Conservation (phyloP, 73 alveolate species). For the Effrenium voratum region DNA sequence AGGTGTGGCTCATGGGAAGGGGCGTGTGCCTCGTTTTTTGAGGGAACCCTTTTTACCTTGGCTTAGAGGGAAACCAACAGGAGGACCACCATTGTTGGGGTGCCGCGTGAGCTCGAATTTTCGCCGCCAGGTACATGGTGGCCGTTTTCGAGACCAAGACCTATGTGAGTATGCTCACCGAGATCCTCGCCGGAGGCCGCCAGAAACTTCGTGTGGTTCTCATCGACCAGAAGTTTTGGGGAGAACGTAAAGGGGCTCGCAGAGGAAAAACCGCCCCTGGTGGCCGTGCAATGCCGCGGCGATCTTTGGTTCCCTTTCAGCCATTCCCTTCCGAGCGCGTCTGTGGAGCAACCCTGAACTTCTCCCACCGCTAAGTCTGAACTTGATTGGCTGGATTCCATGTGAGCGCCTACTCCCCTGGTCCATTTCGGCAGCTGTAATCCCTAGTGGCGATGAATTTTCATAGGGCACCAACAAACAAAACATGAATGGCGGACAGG, state of each 20-base stretch:
- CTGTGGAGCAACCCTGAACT: too few species aligned
- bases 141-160: conserved; percentile 93
- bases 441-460: too few species aligned
- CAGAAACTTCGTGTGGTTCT: not conserved
- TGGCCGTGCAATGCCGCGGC: not conserved
- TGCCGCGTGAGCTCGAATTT: not conserved
- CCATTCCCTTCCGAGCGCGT: not conserved
- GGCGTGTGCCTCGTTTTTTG: too few species aligned
- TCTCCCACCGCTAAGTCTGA: too few species aligned
- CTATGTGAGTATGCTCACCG: conserved; percentile 88
- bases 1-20: too few species aligned
- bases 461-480: too few species aligned
- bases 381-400: too few species aligned
- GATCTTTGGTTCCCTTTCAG: not conserved
- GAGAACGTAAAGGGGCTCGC: not conserved
- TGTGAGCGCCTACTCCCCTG: too few species aligned
- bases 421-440: too few species aligned
- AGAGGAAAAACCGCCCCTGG: not conserved
- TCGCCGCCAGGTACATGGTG: conserved; percentile 64
- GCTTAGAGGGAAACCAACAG: too few species aligned
- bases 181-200: conserved; percentile 77
- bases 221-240: not conserved
- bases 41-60: not conserved
- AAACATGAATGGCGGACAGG: too few species aligned
- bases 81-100: too few species aligned